These are phyloP conservation scores for Corymbia calophylla DNA, from an alignment of 441 rosid genomes.

Conservation along the genomic window DNA sequence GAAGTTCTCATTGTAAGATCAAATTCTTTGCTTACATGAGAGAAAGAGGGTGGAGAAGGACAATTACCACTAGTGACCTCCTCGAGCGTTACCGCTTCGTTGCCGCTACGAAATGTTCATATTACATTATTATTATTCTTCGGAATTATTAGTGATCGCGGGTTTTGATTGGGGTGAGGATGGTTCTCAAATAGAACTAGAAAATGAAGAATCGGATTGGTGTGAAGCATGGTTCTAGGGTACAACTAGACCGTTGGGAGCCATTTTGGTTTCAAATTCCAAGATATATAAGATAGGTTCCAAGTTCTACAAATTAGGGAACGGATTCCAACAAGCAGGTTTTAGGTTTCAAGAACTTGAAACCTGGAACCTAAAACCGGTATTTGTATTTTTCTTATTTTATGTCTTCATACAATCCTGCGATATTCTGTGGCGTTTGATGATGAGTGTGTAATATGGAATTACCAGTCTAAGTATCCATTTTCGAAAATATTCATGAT, in stretches of 20 bases:
- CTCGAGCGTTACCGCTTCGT: fast-evolving
- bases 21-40: fast-evolving
- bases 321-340: fast-evolving
- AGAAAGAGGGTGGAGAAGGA: neutral
- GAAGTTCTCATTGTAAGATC: neutral
- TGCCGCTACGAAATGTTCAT: fast-evolving
- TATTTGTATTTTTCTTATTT: too few species aligned
- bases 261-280: fast-evolving
- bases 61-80: neutral
- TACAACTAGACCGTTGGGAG: fast-evolving
- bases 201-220: too few species aligned
- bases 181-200: too few species aligned
- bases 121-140: neutral
- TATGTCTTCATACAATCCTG: fast-evolving
- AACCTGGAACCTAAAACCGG: fast-evolving
- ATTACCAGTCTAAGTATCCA: fast-evolving
- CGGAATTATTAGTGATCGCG: fast-evolving
- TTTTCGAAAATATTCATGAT: fast-evolving
- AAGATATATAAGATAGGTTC: fast-evolving
- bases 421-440: fast-evolving
- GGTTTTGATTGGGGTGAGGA: too few species aligned
- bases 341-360: fast-evolving
- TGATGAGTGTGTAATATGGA: neutral
- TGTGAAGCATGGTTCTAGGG: fast-evolving
- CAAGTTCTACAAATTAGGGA: fast-evolving